Evolutionary conservation across 805 yeast species (phyloP), one percentile per base, ranked within the genome.

Genomic region (Tetrapisispora nanseiensis): DNA sequence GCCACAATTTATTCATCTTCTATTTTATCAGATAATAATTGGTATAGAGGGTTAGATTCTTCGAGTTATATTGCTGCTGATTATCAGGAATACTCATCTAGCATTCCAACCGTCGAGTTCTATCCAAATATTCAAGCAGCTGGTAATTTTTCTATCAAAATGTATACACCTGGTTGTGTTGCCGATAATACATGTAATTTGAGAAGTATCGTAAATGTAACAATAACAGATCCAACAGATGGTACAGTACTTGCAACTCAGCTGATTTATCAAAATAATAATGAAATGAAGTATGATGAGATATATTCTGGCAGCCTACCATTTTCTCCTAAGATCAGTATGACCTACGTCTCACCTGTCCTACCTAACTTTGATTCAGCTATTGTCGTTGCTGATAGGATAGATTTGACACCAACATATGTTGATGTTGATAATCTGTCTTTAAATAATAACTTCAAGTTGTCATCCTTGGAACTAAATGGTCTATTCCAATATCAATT

Each of bases 111-210:
- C n/a, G 61, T 63, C 9, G 67, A 71, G 1, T 79, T 80, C 54
- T 69, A 71, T 43, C 86, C 95, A 9, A 80, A 80, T 49, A 74
- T 86, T 16, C 68, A 82, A 0, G 72, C 76, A 47, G 69, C 85
- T 0, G 97, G 97, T 9, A 69, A 77, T 45, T 92, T 86, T 59
- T 68, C 85, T 0, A 69, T 92, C 20, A 66, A 76, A 40, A 52
- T 89, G 39, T 81, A 76, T 52, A 92, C 98, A 0, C 96, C 96
- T 0, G 97, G 97, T 0, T 92, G 98, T 65, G 41, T 59, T 1
- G 57, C 51, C 3, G 95, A 84, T 56, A 62, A 66, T 39, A 72
- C 92, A 0, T 92, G 98, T 63, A 50, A 57, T 19, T 45, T 65
- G 18, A 73, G 98, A 56, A 90, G 95, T 10, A 72, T 76, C 21